These are phyloP conservation scores for Mycosarcoma mackinlayi DNA, from an alignment of 1,284 basidiomycete genomes.

Conservation along the genomic window DNA sequence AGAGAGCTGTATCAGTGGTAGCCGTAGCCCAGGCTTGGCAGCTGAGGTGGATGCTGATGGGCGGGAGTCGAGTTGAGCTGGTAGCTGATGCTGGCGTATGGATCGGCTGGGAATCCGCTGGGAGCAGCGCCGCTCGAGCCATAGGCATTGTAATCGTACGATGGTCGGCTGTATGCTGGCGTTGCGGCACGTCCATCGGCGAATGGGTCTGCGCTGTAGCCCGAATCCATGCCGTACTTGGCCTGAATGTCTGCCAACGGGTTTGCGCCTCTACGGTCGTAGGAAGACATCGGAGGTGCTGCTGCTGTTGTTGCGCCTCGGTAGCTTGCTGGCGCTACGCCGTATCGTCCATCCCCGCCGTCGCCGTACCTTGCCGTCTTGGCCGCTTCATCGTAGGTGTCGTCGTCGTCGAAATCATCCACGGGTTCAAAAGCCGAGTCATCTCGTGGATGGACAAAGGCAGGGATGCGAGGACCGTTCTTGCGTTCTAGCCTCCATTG, in stretches of 20 bases:
- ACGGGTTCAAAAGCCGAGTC: conserved; percentile 62
- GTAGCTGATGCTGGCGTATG: conserved; percentile 47
- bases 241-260: conserved; percentile 54
- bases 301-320: background rate
- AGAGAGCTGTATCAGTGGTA: conserved; percentile 8
- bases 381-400: conserved; percentile 30
- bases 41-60: conserved; percentile 38
- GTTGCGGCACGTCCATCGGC: conserved; percentile 28
- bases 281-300: conserved; percentile 24
- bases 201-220: conserved; percentile 32
- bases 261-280: conserved; percentile 42
- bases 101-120: conserved; percentile 35
- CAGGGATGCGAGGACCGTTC: conserved; percentile 62
- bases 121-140: conserved; percentile 7
- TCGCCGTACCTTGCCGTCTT: conserved; percentile 46
- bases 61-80: conserved; percentile 31
- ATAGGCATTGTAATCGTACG: conserved; percentile 50
- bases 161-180: conserved; percentile 30
- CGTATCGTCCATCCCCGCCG: conserved; percentile 34
- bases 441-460: conserved; percentile 59
- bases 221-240: conserved; percentile 47
- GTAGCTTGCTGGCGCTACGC: conserved; percentile 4
- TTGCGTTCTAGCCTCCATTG: conserved; percentile 60
- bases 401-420: conserved; percentile 49
- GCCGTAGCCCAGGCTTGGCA: conserved; percentile 42